Percentiles rank a stretch among this genome's conserved stretches.
phyloP scores from a whole-genome alignment of 1,284 basidiomycete genomes.

The Veloporphyrellus conicus region DNA sequence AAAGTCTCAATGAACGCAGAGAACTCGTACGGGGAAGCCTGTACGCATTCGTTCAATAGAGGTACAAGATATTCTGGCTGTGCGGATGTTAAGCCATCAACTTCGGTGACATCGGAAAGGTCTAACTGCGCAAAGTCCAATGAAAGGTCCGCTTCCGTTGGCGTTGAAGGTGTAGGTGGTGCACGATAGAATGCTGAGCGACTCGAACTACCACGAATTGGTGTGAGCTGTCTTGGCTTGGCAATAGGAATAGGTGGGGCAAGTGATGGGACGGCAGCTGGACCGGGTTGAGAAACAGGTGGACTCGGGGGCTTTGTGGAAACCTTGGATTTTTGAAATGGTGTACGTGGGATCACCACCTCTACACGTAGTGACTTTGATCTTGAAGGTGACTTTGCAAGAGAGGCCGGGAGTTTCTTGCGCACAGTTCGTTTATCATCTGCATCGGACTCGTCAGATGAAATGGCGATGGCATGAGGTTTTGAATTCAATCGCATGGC shows the following conservation, averaged over 20 bases:
- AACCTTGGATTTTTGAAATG: slow-evolving; percentile 12
- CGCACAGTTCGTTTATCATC: slow-evolving; percentile 8
- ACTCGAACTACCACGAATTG: slow-evolving; percentile 47
- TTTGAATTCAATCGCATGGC: slow-evolving; percentile 21
- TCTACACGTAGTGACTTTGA: slow-evolving; percentile 28
- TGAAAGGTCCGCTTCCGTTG: slow-evolving; percentile 50
- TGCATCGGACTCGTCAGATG: slow-evolving; percentile 45
- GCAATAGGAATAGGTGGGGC: slow-evolving; percentile 29
- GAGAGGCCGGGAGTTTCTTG: slow-evolving; percentile 10
- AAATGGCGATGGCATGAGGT: slow-evolving; percentile 31
- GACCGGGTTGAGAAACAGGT: slow-evolving; percentile 6
- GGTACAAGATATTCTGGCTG: slow-evolving; percentile 53
- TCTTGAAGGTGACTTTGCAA: slow-evolving; percentile 15
- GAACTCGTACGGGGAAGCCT: slow-evolving; percentile 66
- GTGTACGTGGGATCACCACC: slow-evolving; percentile 37
- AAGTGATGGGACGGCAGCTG: slow-evolving; percentile 1
- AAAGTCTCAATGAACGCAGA: slow-evolving; percentile 76
- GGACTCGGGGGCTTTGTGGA: slow-evolving; percentile 2
- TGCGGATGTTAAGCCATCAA: slow-evolving; percentile 11
- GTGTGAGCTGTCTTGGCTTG: slow-evolving; percentile 59
- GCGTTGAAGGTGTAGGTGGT: slow-evolving; percentile 46
- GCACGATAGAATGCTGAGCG: slow-evolving; percentile 38
- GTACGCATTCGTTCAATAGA: slow-evolving; percentile 63
- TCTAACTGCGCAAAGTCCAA: slow-evolving; percentile 53
- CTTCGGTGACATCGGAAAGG: slow-evolving; percentile 31